Base-by-base conservation (phyloP, 2,329 filamentous ascomycete genomes). In the Grosmannia serpens region DNA sequence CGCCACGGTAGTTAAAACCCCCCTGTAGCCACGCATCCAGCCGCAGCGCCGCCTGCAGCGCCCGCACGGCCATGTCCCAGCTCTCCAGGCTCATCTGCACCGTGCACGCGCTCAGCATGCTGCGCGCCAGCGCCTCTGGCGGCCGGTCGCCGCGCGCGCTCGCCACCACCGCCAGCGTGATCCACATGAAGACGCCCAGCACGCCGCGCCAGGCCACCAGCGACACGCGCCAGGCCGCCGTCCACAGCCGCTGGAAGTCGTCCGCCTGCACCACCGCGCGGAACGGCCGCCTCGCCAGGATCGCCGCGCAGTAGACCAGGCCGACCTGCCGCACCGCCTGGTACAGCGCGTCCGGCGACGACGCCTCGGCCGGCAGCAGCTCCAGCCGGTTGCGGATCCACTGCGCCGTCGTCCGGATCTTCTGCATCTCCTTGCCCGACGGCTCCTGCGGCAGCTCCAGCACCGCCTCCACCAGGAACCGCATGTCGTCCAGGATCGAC, bases 401-500 rank as follows among this genome's bases (percentile, higher is more conserved):
- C 3, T 66, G 62, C 0, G 76, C 73, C 0, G 71, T 72, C 0
- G 67, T 67, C 29, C 67, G 65, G 1, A 80, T 67, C 52, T 72
- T 72, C 17, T 72, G 65, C 3, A 75, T 64, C 33, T 76, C 70
- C 27, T 71, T 70, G 0, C 62, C 35, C 0, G 70, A 68, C 3
- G 75, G 64, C 0, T 67, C 52, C 2, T 64, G 59, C 0, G 75
- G 71, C n/a, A 78, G 66, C 1, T 69, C 65, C 6, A 77, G 61
- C 0, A 79, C 72, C 3, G 72, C 66, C 15, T 70, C 65, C n/a
- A 79, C 69, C 1, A 82, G 67, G 26, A 74, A 73, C 5, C 78
- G 73, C 67, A 80, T 74, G 54, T 78, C 74, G 57, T 82, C 79
- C 3, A 82, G 72, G 56, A 82, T 76, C 17, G 73, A 70, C 5